Conservation (phyloP, 192 early-diverging fungal genomes). For the Coemansia nantahalensis region DNA sequence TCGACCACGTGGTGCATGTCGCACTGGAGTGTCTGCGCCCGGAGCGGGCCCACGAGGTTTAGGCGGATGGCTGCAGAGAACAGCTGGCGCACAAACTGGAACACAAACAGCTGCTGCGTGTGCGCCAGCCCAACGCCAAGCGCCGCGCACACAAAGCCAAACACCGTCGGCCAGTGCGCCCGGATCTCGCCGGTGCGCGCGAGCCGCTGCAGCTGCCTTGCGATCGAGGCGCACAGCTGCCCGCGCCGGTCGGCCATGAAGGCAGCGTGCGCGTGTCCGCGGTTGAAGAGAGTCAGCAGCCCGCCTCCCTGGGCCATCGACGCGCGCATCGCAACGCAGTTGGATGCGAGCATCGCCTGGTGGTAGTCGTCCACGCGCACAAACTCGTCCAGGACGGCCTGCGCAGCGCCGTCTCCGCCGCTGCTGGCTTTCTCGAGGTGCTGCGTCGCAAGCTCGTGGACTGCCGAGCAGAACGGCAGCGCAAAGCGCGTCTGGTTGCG, state of each 20-base stretch:
- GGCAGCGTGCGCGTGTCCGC: constrained; percentile 35
- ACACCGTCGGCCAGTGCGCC: constrained; percentile 80
- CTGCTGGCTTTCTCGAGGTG: constrained; percentile 15
- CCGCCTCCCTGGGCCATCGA: constrained; percentile 51
- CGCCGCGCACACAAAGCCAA: constrained; percentile 66
- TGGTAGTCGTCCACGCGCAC: constrained; percentile 25
- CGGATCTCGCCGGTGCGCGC: constrained; percentile 44
- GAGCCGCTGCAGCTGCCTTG: constrained; percentile 51
- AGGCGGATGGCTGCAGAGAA: constrained; percentile 86
- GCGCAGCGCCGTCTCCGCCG: constrained; percentile 13
- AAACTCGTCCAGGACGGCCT: constrained; percentile 10
- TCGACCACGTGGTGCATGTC: constrained; percentile 56
- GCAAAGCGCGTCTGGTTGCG: constrained; percentile 69
- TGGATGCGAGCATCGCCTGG: constrained; percentile 41
- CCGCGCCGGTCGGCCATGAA: constrained; percentile 32
- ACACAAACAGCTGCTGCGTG: constrained; percentile 73
- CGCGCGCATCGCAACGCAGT: constrained; percentile 45
- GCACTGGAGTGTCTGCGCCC: constrained; percentile 73
- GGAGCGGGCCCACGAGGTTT: constrained; percentile 87
- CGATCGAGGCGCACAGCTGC: constrained; percentile 15
- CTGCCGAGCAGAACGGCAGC: constrained; percentile 62
- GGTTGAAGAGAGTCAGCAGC: constrained; percentile 47
- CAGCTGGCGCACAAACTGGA: constrained; percentile 81
- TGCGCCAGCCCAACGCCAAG: constrained; percentile 52
- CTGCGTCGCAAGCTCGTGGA: constrained; percentile 9